Evolutionary conservation across 177 flowering plant species (phyloP), one percentile per base, ranked within the genome.

Genomic region (Vitis hybrid): DNA sequence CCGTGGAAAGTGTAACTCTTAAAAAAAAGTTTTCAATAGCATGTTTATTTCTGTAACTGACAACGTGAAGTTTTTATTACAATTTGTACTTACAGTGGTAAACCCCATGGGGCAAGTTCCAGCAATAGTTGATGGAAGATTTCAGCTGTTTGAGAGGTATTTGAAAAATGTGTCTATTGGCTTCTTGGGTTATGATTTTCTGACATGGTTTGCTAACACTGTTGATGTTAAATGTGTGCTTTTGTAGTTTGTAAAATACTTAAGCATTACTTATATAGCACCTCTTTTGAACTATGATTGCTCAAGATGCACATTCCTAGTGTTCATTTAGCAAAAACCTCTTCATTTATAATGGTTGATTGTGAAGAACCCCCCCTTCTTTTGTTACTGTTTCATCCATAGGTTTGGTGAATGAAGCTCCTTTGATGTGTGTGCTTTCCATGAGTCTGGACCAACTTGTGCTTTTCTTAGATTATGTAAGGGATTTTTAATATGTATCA

Each of bases 61-160:
- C 15, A 3, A n/a, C 30, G 10, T 11, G 30, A 12, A 26, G 15
- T 45, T 21, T 11, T 18, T 51, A 34, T 72, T 30, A 26, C 11
- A 48, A 68, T 63, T 2, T 73, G 11, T 30, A 0, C 51, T 67
- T 79, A 48, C 81, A 91, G 97, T 76, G 14, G 80, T 89, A 48
- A 91, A 94, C 68, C 97, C 97, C 13, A 66, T 91, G 89, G 71
- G 74, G 21, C 70, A 88, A 70, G 91, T 89, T 59, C 98, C 98
- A 26, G 94, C 91, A 8, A 83, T 94, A 59, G 82, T 80, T 54
- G 89, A 94, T 80, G 97, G 97, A 64, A 81, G 83, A 68, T 87
- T 94, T 70, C 92, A 86, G 84, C 86, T 94, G 19, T 92, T 88
- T 69, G 96, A 94, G 82, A 94, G 98, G 98, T 91, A 76, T 1